phyloP scores from a whole-genome alignment of 139 green algal genomes.

The Monoraphidium neglectum region DNA sequence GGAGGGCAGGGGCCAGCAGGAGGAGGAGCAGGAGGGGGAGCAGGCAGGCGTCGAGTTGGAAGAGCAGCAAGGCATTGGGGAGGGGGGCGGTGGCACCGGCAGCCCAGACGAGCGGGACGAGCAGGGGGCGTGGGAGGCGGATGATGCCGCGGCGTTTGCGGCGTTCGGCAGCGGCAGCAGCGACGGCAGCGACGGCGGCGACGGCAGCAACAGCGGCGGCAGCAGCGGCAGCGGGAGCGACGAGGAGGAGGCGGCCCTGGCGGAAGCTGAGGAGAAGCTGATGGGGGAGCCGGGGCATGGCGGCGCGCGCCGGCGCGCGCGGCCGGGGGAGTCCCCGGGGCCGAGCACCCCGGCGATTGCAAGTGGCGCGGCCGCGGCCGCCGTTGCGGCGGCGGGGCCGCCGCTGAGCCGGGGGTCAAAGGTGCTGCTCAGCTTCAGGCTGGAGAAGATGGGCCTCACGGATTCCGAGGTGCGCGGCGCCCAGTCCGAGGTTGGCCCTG shows the following conservation, averaged over 20 bases:
- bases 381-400: conserved; percentile 5
- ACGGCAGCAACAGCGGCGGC: background rate
- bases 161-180: conserved; percentile 2
- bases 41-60: no score
- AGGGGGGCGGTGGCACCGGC: background rate
- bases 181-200: background rate
- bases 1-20: no score
- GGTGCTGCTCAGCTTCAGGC: conserved; percentile 44
- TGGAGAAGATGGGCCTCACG: conserved; percentile 55
- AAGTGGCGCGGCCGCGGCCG: background rate
- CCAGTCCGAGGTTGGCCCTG: no score
- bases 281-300: background rate
- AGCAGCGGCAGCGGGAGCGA: no score
- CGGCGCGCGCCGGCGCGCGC: background rate
- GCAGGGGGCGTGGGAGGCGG: no score
- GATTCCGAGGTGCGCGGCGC: conserved; percentile 48
- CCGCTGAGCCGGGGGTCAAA: background rate
- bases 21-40: no score
- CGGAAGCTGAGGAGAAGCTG: background rate
- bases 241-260: no score
- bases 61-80: background rate
- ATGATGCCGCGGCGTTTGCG: no score
- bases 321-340: background rate
- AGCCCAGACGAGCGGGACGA: background rate
- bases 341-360: conserved; percentile 10